Evolutionary conservation across 352 stramenopile species (phyloP), one percentile per base, ranked within the genome.

Genomic region (Phytophthora idaei): DNA sequence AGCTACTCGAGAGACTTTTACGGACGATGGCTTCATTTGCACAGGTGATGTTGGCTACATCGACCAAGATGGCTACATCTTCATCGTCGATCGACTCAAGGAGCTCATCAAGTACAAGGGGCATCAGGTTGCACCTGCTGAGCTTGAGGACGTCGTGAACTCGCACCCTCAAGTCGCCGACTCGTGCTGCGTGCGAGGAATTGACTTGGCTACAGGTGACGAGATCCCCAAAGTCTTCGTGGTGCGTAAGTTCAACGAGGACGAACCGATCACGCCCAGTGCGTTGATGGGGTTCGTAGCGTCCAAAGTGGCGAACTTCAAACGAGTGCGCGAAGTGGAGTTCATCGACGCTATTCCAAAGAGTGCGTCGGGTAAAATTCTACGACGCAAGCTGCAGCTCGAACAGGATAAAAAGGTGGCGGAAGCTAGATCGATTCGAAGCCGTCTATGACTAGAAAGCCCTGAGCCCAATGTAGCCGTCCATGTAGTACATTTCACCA

Each of bases 81-180:
- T 90, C 64, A 95, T 98, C 45, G 87, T 90, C 0, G 95, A 98
- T 67, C 77, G 95, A 14, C 66, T 97, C 17, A 98, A 98, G 72
- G 93, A 98, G 67, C 66, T 98, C 11, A 98, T 98, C 77, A 98
- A 98, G 80, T 93, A 97, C 59, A 97, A 97, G 54, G 93, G 93
- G 11, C 93, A 94, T 51, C 93, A 95, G 72, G 79, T 98, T 8
- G 85, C 92, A 8, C 94, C 92, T 2, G 93, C 92, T 0, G 94
- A 98, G 71, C 74, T 98, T 17, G 94, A 98, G 73, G 92, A 92
- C 28, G 71, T 98, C 8, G 28, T 98, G 1, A 82, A 97, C 27
- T 83, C 71, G 4, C 84, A 98, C 73, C 77, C 76, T 5, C 56
- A 75, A 17, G 56, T 98, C 3, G 67, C 80, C 5, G 94, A 98